Conservation (phyloP, 371 early-diverging fungal species). For the Mycotypha africana region DNA sequence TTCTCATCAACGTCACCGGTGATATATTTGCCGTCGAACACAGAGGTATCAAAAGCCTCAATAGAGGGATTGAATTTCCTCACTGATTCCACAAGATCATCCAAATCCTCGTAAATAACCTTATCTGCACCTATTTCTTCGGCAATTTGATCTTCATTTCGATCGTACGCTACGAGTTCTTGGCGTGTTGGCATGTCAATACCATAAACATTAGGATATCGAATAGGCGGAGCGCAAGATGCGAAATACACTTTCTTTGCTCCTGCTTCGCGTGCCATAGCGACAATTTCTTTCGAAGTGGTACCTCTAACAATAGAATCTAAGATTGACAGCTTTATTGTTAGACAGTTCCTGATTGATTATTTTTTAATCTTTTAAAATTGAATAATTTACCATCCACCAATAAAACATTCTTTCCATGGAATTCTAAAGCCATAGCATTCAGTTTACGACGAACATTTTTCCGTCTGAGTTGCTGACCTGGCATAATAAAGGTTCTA, state of each 20-base stretch:
- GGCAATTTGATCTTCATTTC: conserved; percentile 80
- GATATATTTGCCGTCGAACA: conserved; percentile 90
- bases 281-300: conserved; percentile 94
- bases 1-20: conserved; percentile 79
- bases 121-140: conserved; percentile 85
- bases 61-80: conserved; percentile 79
- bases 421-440: conserved; percentile 95
- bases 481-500: conserved; percentile 98
- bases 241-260: conserved; percentile 98
- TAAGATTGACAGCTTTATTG: no score
- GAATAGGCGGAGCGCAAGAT: conserved; percentile 92
- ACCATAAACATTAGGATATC: conserved; percentile 97
- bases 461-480: conserved; percentile 85
- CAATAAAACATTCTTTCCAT: conserved; percentile 89
- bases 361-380: neutral
- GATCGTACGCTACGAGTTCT: conserved; percentile 86
- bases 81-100: conserved; percentile 78
- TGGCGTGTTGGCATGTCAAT: conserved; percentile 96
- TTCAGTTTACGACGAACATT: conserved; percentile 96
- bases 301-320: conserved; percentile 98
- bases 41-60: conserved; percentile 85
- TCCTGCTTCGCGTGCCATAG: conserved; percentile 97
- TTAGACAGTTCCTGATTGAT: no score
- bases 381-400: conserved; percentile 74
- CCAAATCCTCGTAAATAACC: conserved; percentile 87